phyloP scores from a whole-genome alignment of 768 basidiomycete species.

The Termitomyces bulborhizus region DNA sequence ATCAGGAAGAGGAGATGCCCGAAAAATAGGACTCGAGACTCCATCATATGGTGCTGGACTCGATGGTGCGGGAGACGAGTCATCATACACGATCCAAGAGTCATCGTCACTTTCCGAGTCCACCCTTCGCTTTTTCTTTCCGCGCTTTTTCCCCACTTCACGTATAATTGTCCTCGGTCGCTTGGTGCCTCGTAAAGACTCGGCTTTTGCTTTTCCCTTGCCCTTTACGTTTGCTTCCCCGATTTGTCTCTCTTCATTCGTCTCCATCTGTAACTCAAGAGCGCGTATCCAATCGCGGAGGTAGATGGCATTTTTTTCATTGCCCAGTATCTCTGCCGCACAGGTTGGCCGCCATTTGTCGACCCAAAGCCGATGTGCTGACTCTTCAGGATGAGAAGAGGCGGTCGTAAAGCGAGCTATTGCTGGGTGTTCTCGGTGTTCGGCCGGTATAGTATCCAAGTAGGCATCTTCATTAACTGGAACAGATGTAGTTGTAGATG shows the following conservation, averaged over 20 bases:
- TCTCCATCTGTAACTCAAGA: conserved; percentile 52
- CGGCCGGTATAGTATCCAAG: conserved; percentile 22
- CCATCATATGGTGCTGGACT: not conserved
- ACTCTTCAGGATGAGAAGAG: not conserved
- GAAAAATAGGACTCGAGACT: not conserved
- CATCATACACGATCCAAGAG: conserved; percentile 49
- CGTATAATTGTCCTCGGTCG: conserved; percentile 51
- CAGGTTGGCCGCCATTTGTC: conserved; percentile 70
- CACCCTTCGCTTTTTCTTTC: conserved; percentile 48
- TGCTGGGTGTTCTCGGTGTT: conserved; percentile 41
- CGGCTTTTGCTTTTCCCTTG: conserved; percentile 15
- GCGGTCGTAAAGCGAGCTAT: conserved; percentile 30
- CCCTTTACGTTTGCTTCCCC: conserved; percentile 19
- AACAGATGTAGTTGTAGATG: not conserved
- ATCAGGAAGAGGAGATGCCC: not conserved
- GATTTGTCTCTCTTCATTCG: conserved; percentile 8
- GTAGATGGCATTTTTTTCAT: conserved; percentile 62
- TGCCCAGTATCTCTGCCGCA: conserved; percentile 75
- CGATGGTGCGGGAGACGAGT: conserved; percentile 18
- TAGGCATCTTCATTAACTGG: conserved; percentile 8
- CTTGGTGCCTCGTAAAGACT: conserved; percentile 37
- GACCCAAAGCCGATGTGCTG: conserved; percentile 52
- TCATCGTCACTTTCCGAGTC: conserved; percentile 53
- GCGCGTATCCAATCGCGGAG: conserved; percentile 75
- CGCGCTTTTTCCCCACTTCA: conserved; percentile 37